phyloP scores from a whole-genome alignment of 2,329 filamentous ascomycete genomes.

The Pseudophaeomoniella oleicola region DNA sequence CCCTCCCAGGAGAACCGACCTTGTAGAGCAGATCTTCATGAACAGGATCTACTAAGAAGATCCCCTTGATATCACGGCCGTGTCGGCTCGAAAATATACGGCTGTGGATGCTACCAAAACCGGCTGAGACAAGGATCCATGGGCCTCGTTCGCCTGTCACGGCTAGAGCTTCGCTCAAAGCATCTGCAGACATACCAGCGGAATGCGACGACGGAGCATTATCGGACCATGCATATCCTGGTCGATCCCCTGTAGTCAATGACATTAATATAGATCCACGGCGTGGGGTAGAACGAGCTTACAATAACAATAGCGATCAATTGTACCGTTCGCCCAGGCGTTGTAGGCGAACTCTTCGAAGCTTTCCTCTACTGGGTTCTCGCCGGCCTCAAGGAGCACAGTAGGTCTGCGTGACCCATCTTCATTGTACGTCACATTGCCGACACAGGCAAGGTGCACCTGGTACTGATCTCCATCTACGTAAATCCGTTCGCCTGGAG shows the following conservation, averaged over 20 bases:
- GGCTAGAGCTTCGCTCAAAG: slow-evolving; percentile 71
- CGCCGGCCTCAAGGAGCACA: slow-evolving; percentile 72
- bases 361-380: slow-evolving; percentile 61
- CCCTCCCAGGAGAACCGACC: slow-evolving; percentile 52
- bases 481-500: slow-evolving; percentile 61
- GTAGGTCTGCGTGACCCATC: slow-evolving; percentile 53
- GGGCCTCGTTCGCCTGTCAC: slow-evolving; percentile 70
- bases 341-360: slow-evolving; percentile 68
- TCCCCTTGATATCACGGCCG: slow-evolving; percentile 55
- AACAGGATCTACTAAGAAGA: slow-evolving; percentile 74
- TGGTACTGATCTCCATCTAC: slow-evolving; percentile 77
- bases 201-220: slow-evolving; percentile 88
- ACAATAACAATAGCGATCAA: slow-evolving; percentile 83
- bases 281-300: neutral
- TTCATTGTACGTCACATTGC: slow-evolving; percentile 46
- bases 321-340: slow-evolving; percentile 63
- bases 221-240: slow-evolving; percentile 77
- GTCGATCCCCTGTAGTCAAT: slow-evolving; percentile 48
- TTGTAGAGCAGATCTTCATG: slow-evolving; percentile 72
- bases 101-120: slow-evolving; percentile 75
- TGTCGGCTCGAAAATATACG: slow-evolving; percentile 84
- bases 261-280: neutral
- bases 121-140: slow-evolving; percentile 76
- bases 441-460: slow-evolving; percentile 72
- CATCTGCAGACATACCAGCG: slow-evolving; percentile 83